phyloP scores from a whole-genome alignment of 2,329 filamentous ascomycete species.

The Tympanopsis confertula region DNA sequence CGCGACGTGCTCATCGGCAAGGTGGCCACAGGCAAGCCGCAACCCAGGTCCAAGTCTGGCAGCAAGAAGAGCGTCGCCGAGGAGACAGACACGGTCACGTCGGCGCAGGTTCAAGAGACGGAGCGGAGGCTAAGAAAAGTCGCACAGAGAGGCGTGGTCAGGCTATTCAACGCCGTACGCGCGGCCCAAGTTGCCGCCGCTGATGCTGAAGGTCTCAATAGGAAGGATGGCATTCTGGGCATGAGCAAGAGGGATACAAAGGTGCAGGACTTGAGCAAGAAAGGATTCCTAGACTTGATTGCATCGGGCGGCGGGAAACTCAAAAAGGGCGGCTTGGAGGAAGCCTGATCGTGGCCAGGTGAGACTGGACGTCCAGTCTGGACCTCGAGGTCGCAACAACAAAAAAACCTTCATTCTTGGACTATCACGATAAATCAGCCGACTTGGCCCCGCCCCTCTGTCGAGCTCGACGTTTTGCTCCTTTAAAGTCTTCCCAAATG shows the following conservation, averaged over 20 bases:
- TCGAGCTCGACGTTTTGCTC: no score
- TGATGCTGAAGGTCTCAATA: slow-evolving; percentile 47
- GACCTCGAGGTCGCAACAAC: no score
- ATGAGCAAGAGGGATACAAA: slow-evolving; percentile 73
- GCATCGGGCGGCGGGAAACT: slow-evolving; percentile 46
- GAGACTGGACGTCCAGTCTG: no score
- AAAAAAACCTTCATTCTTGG: no score
- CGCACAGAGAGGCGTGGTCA: slow-evolving; percentile 85
- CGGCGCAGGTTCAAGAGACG: slow-evolving; percentile 47
- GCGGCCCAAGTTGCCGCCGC: slow-evolving; percentile 82
- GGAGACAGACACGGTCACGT: slow-evolving; percentile 26
- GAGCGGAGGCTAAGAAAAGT: slow-evolving; percentile 77
- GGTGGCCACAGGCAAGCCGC: slow-evolving; percentile 38
- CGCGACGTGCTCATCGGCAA: slow-evolving; percentile 66
- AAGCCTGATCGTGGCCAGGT: slow-evolving; percentile 34
- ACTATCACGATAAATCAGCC: no score
- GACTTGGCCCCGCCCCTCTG: no score
- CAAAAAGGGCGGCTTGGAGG: slow-evolving; percentile 46
- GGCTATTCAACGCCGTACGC: slow-evolving; percentile 89
- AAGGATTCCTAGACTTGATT: slow-evolving; percentile 90
- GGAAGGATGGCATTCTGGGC: slow-evolving; percentile 66
- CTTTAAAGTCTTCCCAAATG: no score
- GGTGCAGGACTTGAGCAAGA: slow-evolving; percentile 90
- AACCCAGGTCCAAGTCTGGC: slow-evolving; percentile 18
- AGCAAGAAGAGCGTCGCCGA: slow-evolving; percentile 19